A percentile compares a stretch with the other conserved stretches of the same genome.
Conservation (phyloP, 225 moss, liverwort and hornwort species). For the Asterella californica region DNA sequence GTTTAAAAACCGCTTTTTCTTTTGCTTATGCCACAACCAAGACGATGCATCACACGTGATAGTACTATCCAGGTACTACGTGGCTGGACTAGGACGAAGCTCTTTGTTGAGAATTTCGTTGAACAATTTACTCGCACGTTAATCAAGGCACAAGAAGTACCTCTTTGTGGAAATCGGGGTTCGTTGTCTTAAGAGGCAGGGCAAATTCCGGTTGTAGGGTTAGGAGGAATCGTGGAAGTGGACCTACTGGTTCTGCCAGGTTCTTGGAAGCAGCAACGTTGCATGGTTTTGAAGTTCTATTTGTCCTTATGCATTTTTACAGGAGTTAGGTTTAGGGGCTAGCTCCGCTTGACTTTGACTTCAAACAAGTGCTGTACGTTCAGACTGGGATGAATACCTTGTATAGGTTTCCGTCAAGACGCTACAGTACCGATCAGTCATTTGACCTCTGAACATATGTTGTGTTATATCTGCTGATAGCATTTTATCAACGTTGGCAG, state of each 20-base stretch:
- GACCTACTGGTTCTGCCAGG: no score
- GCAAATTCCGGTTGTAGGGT: background rate
- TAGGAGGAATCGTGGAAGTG: background rate
- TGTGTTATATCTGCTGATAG: background rate
- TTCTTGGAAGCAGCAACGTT: no score
- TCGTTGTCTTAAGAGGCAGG: background rate
- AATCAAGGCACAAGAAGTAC: no score
- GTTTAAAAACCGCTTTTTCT: background rate
- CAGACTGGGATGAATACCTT: background rate
- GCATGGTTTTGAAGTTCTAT: no score
- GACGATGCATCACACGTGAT: background rate
- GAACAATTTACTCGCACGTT: no score
- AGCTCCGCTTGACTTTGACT: background rate
- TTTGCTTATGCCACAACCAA: background rate
- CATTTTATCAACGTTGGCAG: slow-evolving; percentile 34
- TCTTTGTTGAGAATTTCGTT: no score
- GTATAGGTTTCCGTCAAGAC: background rate
- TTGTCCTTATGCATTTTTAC: no score
- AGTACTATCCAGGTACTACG: no score
- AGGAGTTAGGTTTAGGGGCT: no score
- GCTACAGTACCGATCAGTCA: background rate
- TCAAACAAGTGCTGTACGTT: background rate
- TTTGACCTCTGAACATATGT: background rate
- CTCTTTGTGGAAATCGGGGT: no score
- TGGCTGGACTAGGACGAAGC: no score